phyloP scores from a whole-genome alignment of 2,329 filamentous ascomycete species.

The Monilinia laxa region DNA sequence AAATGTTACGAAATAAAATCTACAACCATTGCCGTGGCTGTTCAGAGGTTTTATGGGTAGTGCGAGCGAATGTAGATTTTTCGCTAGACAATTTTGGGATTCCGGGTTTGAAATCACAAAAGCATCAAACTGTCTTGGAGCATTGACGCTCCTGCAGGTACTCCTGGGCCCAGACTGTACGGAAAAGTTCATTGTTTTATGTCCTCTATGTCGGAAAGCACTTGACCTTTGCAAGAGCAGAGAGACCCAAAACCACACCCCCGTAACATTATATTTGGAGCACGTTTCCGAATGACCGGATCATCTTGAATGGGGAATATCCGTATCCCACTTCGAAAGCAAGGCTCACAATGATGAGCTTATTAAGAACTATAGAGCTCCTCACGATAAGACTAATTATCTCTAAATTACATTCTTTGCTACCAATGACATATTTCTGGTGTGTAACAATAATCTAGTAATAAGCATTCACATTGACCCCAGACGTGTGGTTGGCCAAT shows the following conservation, averaged over 20 bases:
- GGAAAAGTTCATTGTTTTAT: too few species aligned
- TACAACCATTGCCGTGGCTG: too few species aligned
- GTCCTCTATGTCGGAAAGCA: too few species aligned
- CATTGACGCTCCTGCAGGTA: too few species aligned
- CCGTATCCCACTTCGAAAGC: constrained; percentile 42
- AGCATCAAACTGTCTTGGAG: too few species aligned
- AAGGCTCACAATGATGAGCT: constrained; percentile 42
- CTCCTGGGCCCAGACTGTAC: too few species aligned
- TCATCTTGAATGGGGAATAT: constrained; percentile 43
- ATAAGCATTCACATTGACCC: background rate
- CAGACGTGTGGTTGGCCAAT: background rate
- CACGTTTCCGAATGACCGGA: constrained; percentile 43
- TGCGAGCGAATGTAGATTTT: too few species aligned
- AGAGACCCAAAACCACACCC: constrained; percentile 42
- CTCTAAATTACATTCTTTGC: background rate
- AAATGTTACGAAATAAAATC: too few species aligned
- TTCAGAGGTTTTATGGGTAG: too few species aligned
- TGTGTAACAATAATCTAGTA: background rate
- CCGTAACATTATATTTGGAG: constrained; percentile 48
- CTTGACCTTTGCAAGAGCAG: constrained; percentile 38
- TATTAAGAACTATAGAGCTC: constrained; percentile 38
- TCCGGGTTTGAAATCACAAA: too few species aligned
- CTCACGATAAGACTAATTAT: background rate
- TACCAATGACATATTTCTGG: background rate
- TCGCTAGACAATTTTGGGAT: too few species aligned